Conservation (phyloP, 2,329 filamentous ascomycete species). For the Kalaharituber pfeilii region DNA sequence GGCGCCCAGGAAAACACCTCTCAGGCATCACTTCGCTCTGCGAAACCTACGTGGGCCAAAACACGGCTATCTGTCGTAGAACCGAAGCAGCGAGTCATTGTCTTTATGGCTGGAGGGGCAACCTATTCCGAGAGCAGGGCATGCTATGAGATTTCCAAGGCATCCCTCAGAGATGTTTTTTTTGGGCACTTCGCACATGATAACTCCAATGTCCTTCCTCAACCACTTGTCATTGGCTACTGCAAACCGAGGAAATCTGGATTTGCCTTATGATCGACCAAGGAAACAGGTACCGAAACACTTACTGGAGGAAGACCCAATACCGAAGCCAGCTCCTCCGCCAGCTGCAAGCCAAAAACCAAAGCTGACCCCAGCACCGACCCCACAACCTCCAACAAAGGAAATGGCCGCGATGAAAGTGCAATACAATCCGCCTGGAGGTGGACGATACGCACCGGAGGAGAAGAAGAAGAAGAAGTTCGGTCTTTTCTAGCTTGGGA, state of each 20-base stretch:
- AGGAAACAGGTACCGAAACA: constrained; percentile 69
- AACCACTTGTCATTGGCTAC: constrained; percentile 68
- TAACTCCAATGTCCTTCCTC: constrained; percentile 66
- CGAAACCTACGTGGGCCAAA: constrained; percentile 90
- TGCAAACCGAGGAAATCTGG: constrained; percentile 54
- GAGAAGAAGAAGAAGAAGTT: constrained; percentile 41
- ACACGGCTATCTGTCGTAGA: constrained; percentile 57
- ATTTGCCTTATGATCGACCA: constrained; percentile 65
- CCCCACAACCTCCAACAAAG: constrained; percentile 11
- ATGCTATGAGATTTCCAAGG: constrained; percentile 70
- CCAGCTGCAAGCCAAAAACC: constrained; percentile 7
- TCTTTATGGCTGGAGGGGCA: constrained; percentile 89
- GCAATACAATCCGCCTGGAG: constrained; percentile 17
- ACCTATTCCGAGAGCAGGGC: constrained; percentile 78
- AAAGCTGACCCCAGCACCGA: constrained; percentile 5
- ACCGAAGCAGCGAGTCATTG: constrained; percentile 74
- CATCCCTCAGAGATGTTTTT: constrained; percentile 64
- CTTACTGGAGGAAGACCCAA: constrained; percentile 56
- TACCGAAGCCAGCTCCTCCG: constrained; percentile 30
- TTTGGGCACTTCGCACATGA: constrained; percentile 79
- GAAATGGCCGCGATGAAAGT: constrained; percentile 18
- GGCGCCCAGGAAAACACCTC: constrained; percentile 37
- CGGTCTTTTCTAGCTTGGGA: constrained; percentile 17
- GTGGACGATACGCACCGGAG: constrained; percentile 18
- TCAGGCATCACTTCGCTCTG: constrained; percentile 66